Conservation (phyloP, 2,329 filamentous ascomycete species). For the Penicillium rolfsii region DNA sequence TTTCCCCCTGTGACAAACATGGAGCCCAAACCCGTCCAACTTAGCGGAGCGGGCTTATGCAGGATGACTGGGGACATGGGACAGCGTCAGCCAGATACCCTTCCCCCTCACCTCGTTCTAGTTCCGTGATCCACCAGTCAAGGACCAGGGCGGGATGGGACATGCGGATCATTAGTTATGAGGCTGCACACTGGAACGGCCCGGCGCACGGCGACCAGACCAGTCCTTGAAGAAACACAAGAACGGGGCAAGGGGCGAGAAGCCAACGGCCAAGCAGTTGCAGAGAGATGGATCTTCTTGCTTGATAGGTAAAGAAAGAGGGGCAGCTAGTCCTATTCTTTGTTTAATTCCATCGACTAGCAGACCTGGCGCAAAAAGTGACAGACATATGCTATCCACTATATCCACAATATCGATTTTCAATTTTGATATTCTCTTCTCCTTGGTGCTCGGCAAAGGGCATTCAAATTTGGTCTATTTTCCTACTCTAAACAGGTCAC, state of each 20-base stretch:
- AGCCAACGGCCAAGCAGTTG: background rate
- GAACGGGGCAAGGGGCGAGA: slow-evolving; percentile 26
- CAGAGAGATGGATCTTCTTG: background rate
- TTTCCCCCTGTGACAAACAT: slow-evolving; percentile 35
- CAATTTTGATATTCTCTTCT: too few relatives aligned
- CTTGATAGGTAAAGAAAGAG: background rate
- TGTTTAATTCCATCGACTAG: background rate
- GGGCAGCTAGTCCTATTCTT: background rate
- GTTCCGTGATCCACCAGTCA: slow-evolving; percentile 39
- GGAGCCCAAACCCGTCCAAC: slow-evolving; percentile 43
- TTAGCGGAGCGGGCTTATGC: slow-evolving; percentile 44
- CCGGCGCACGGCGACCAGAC: slow-evolving; percentile 49
- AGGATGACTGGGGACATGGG: slow-evolving; percentile 39
- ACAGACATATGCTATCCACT: background rate
- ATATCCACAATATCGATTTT: background rate
- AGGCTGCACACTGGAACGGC: slow-evolving; percentile 52
- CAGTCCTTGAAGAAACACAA: slow-evolving; percentile 44
- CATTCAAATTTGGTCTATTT: background rate
- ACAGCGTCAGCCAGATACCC: slow-evolving; percentile 38
- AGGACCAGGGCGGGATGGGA: slow-evolving; percentile 36
- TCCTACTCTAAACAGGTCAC: background rate
- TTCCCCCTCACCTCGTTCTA: slow-evolving; percentile 16
- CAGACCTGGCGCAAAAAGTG: background rate
- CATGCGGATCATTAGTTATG: slow-evolving; percentile 46
- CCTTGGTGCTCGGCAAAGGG: background rate